Base-by-base conservation (phyloP, 1,284 basidiomycete species). In the Ganoderma lucidum region DNA sequence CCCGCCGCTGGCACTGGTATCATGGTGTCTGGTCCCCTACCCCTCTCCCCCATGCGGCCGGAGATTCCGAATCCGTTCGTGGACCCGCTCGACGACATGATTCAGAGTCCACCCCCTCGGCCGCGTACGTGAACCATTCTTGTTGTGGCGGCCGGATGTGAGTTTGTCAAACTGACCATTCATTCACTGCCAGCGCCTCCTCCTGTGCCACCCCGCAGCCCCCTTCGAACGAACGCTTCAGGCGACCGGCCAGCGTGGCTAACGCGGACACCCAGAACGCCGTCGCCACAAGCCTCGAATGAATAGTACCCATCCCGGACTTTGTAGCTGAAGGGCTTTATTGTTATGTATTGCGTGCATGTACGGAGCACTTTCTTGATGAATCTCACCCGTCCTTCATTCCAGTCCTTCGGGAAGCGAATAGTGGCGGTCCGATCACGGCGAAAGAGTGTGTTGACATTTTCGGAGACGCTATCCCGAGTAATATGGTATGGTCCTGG, bases 191-290 rank as follows among this genome's bases (percentile, higher is more conserved):
- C 59, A 73, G 70, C 70, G 23, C 69, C 74, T 14, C 70, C 74
- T 14, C 66, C 74, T 3, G 23, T 74, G n/a, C 70, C 73, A n/a
- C 70, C 68, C 35, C 67, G 64, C 59, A 75, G 73, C 44, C 74
- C 74, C 9, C 60, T 75, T 60, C 66, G 69, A 64, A 39, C 19
- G 30, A 63, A 51, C n/a, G n/a, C 19, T 44, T 42, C 53, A 56
- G 63, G 66, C 56, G 67, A 35, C 64, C 70, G 69, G 23, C 59
- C 59, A 28, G 69, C 69, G 14, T 75, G 74, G 74, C 63, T 75
- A 30, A 66, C 35, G 19, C 67, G 74, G 32, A 62, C 63, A n/a
- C 74, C 72, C 12, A 70, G 69, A 15, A 71, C 70, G 19, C 62
- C 74, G 8, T 62, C 70, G 5, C 65, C 70, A 6, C 32, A 45